Conservation (phyloP, 768 basidiomycete genomes). For the Psilocybe azurescens region DNA sequence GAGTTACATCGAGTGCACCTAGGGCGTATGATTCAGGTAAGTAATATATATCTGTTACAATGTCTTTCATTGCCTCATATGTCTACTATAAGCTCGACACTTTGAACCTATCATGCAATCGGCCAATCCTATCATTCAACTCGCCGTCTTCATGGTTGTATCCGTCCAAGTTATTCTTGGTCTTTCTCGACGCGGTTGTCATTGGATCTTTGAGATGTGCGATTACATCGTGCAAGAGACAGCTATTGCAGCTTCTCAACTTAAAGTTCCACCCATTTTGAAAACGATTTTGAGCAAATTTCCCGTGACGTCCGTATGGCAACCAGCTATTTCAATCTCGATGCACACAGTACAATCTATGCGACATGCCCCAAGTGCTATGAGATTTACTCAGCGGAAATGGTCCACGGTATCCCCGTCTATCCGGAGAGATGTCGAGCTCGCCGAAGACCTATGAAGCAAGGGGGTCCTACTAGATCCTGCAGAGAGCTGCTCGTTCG, state of each 20-base stretch:
- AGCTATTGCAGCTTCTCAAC: background rate
- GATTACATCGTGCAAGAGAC: background rate
- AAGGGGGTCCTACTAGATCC: constrained; percentile 5
- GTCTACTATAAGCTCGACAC: too few species aligned
- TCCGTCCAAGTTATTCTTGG: constrained; percentile 14
- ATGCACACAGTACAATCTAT: constrained; percentile 1
- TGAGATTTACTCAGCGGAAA: background rate
- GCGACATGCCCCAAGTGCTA: constrained; percentile 15
- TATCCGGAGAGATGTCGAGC: constrained; percentile 10
- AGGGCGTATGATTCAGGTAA: too few species aligned
- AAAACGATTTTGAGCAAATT: background rate
- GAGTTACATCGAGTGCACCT: too few species aligned
- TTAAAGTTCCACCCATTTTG: background rate
- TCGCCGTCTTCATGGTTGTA: constrained; percentile 7
- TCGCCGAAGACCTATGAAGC: background rate
- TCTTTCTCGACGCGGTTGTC: constrained; percentile 9
- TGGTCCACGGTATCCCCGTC: background rate
- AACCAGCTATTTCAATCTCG: constrained; percentile 3
- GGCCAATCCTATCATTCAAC: too few species aligned
- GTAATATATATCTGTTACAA: too few species aligned
- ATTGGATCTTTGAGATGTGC: constrained; percentile 6
- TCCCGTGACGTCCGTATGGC: constrained; percentile 10
- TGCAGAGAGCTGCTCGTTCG: background rate
- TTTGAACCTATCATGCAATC: too few species aligned
- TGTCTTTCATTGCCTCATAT: too few species aligned